Conservation (phyloP, 768 basidiomycete species). For the Amylocystis lapponica region DNA sequence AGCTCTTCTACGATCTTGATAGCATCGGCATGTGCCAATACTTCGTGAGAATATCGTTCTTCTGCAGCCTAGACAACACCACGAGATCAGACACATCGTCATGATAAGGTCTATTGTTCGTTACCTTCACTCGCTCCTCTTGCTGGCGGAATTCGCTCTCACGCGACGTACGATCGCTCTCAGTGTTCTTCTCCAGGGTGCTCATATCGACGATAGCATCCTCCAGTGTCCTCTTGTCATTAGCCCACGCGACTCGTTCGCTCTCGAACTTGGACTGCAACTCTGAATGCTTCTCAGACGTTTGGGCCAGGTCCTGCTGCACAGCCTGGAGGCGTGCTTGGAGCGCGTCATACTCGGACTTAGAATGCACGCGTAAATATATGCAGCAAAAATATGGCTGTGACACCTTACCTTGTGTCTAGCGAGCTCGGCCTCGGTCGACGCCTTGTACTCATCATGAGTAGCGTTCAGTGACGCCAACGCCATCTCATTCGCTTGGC, state of each 20-base stretch:
- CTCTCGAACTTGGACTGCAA: slow-evolving; percentile 60
- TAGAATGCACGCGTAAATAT: neutral
- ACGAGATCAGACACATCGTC: neutral
- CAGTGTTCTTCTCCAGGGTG: slow-evolving; percentile 62
- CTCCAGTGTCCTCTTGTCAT: slow-evolving; percentile 78
- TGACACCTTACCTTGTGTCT: slow-evolving; percentile 56
- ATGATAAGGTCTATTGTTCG: slow-evolving; percentile 2
- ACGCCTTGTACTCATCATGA: slow-evolving; percentile 74
- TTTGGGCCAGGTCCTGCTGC: slow-evolving; percentile 47
- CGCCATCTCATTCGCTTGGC: slow-evolving; percentile 75
- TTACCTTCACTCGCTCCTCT: slow-evolving; percentile 65
- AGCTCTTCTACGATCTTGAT: slow-evolving; percentile 66
- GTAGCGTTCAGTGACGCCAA: slow-evolving; percentile 63
- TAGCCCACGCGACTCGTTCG: slow-evolving; percentile 65
- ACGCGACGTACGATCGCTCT: slow-evolving; percentile 55
- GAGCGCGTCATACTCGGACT: slow-evolving; percentile 63
- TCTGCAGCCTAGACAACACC: slow-evolving; percentile 45
- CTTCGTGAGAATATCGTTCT: slow-evolving; percentile 73
- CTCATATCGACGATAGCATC: slow-evolving; percentile 78
- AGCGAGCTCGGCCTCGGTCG: slow-evolving; percentile 63
- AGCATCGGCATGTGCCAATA: slow-evolving; percentile 81
- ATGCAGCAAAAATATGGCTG: neutral
- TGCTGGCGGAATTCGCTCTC: slow-evolving; percentile 62
- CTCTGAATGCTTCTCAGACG: slow-evolving; percentile 46
- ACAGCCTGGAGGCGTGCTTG: slow-evolving; percentile 53